phyloP scores from a whole-genome alignment of 306 rosid species.

The Citrullus colocynthis region DNA sequence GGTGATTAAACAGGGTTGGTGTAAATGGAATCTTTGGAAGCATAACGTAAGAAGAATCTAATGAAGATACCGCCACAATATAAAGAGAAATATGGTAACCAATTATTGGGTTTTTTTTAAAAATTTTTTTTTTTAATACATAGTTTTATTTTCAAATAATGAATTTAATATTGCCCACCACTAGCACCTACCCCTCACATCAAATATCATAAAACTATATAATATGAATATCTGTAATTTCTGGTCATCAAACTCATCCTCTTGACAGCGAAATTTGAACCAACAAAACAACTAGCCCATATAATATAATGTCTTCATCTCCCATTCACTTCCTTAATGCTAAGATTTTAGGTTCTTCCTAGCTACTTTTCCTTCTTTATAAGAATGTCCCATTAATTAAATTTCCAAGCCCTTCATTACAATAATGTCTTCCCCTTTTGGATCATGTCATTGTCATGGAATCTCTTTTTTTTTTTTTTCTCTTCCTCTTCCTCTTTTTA shows the following conservation, averaged over 20 bases:
- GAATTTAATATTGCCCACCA: background rate
- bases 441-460: background rate
- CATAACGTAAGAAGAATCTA: conserved; percentile 49
- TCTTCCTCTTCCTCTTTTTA: too few relatives aligned
- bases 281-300: background rate
- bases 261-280: background rate
- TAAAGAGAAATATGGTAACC: background rate
- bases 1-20: background rate
- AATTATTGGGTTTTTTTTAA: background rate
- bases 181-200: background rate
- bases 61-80: background rate
- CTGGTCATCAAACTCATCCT: background rate
- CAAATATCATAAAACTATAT: background rate
- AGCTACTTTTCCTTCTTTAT: background rate
- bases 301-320: background rate
- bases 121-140: too few relatives aligned
- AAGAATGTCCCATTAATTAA: background rate
- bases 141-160: background rate
- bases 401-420: background rate
- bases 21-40: conserved; percentile 29
- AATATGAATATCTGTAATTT: background rate
- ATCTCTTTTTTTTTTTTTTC: background rate
- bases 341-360: background rate
- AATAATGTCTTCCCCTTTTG: background rate
- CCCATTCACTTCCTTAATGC: conserved; percentile 7